A percentile compares a stretch with the other conserved stretches of the same genome.
Evolutionary conservation across 2,329 filamentous ascomycete species (phyloP).

Genomic region (Hypocrella siamensis): DNA sequence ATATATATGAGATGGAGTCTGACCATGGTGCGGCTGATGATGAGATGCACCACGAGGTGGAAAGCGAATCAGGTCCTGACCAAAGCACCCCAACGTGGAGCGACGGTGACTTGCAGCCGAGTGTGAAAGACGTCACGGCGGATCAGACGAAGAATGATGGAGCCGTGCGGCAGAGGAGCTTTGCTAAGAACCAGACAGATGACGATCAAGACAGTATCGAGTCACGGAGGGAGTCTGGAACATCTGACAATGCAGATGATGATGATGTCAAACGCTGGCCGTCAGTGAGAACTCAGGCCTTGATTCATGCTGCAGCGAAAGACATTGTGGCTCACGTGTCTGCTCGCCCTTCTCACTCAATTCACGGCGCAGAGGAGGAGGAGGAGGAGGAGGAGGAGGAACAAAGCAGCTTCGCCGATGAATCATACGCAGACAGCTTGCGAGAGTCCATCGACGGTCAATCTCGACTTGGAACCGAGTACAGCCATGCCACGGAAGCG

Average conservation of each 20-base stretch:
- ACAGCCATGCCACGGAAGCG: slow-evolving; percentile 7
- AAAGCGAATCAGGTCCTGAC: too few species aligned
- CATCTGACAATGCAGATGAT: slow-evolving; percentile 8
- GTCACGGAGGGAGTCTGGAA: slow-evolving; percentile 7
- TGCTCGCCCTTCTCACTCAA: slow-evolving; percentile 11
- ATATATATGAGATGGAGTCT: too few species aligned
- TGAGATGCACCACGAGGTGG: too few species aligned
- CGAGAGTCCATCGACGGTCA: slow-evolving; percentile 11
- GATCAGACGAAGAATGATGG: slow-evolving; percentile 1
- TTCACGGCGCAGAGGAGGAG: slow-evolving; percentile 9
- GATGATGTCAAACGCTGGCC: slow-evolving; percentile 17
- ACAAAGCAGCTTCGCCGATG: slow-evolving; percentile 10
- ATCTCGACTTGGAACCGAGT: slow-evolving; percentile 9
- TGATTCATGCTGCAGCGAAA: slow-evolving; percentile 36
- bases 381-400: slow-evolving; percentile 6
- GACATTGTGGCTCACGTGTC: slow-evolving; percentile 27
- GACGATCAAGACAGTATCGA: background rate
- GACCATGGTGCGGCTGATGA: too few species aligned
- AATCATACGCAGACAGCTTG: slow-evolving; percentile 7
- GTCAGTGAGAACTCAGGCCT: slow-evolving; percentile 30
- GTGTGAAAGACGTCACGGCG: slow-evolving; percentile 1
- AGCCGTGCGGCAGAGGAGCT: too few species aligned
- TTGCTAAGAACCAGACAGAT: background rate
- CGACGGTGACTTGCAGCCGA: slow-evolving; percentile 1
- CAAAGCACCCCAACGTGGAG: background rate